Conservation (phyloP, 768 basidiomycete genomes). For the Termitomyces sp. region DNA sequence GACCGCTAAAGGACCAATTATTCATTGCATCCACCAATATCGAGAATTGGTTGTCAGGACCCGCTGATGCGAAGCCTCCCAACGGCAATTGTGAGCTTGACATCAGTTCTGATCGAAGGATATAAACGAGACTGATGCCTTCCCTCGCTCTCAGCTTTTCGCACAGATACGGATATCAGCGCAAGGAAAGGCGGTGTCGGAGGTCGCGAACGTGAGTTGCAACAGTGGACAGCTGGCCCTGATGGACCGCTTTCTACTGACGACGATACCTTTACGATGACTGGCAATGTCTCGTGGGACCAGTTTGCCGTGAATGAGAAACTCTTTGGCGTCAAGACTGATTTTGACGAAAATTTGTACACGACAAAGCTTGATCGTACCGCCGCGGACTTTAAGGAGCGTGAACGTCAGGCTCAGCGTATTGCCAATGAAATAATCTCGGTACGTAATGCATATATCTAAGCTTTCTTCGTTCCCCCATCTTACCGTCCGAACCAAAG, state of each 20-base stretch:
- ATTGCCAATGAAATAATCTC: constrained; percentile 90
- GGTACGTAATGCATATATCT: constrained; percentile 40
- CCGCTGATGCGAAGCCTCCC: constrained; percentile 63
- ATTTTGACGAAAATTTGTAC: constrained; percentile 91
- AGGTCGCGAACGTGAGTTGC: constrained; percentile 69
- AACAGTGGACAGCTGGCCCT: constrained; percentile 65
- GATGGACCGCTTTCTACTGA: constrained; percentile 42
- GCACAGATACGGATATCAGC: constrained; percentile 79
- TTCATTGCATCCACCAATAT: constrained; percentile 75
- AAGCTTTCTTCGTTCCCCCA: constrained; percentile 5
- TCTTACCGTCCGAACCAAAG: constrained; percentile 30
- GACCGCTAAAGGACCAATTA: constrained; percentile 64
- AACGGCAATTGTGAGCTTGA: constrained; percentile 66
- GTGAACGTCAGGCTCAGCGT: constrained; percentile 81
- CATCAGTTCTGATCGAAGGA: constrained; percentile 5
- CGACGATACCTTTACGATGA: constrained; percentile 66
- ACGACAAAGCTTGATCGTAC: constrained; percentile 89
- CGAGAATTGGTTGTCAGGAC: constrained; percentile 69
- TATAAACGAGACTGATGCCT: constrained; percentile 1
- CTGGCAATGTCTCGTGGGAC: constrained; percentile 64
- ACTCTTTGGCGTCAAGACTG: constrained; percentile 87
- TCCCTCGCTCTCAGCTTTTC: constrained; percentile 52
- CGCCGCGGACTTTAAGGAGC: constrained; percentile 83
- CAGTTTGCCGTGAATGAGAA: constrained; percentile 93
- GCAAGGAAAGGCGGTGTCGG: constrained; percentile 40